phyloP scores from a whole-genome alignment of 2,329 filamentous ascomycete genomes.

The Lomentospora prolificans region DNA sequence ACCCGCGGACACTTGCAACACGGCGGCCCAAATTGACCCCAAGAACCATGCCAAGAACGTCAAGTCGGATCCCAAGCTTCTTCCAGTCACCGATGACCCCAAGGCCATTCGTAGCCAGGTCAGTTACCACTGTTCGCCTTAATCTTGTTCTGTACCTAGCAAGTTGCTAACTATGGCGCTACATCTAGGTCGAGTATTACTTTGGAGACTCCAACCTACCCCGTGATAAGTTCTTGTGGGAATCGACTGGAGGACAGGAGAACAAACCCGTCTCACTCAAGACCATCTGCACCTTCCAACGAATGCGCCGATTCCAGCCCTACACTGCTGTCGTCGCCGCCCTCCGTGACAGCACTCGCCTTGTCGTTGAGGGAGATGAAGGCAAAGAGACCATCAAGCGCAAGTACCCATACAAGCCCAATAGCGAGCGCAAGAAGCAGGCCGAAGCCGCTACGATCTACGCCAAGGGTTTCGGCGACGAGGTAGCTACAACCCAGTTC shows the following conservation, averaged over 20 bases:
- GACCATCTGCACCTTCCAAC: constrained; percentile 77
- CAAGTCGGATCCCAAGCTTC: constrained; percentile 61
- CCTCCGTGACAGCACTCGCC: constrained; percentile 63
- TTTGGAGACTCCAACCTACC: constrained; percentile 87
- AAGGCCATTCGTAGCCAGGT: constrained; percentile 77
- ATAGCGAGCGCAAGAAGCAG: constrained; percentile 50
- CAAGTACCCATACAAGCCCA: constrained; percentile 58
- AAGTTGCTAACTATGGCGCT: background rate
- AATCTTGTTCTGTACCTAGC: background rate
- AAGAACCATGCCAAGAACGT: constrained; percentile 42
- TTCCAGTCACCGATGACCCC: constrained; percentile 66
- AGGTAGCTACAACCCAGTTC: constrained; percentile 77
- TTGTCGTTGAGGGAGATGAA: constrained; percentile 66
- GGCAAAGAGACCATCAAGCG: constrained; percentile 64
- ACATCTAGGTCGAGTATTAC: constrained; percentile 78
- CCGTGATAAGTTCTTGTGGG: constrained; percentile 79
- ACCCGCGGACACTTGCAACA: constrained; percentile 31
- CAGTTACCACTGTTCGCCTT: constrained; percentile 16
- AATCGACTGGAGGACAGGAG: constrained; percentile 62
- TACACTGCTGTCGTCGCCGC: constrained; percentile 76
- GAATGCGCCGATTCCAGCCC: constrained; percentile 91
- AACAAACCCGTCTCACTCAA: constrained; percentile 76
- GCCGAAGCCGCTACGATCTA: constrained; percentile 71
- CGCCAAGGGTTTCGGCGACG: constrained; percentile 86
- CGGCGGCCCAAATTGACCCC: constrained; percentile 27